These are phyloP conservation scores for Entonaema liquescens DNA, from an alignment of 495 filamentous ascomycete species.

Conservation along the genomic window DNA sequence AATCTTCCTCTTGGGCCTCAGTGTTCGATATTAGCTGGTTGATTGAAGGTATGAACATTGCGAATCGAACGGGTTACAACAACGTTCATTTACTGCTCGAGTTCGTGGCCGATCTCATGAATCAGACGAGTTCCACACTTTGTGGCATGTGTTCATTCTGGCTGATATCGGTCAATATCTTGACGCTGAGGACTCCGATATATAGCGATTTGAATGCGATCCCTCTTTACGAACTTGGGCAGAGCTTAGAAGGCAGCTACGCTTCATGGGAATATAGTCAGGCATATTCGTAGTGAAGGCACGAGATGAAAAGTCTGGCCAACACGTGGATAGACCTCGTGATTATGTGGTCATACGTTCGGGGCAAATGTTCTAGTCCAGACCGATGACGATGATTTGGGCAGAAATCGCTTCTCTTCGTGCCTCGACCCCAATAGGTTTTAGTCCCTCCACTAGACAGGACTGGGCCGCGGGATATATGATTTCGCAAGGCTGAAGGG, in stretches of 20 bases:
- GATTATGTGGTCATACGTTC: background rate
- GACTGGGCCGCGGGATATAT: background rate
- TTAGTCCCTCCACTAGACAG: background rate
- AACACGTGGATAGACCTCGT: background rate
- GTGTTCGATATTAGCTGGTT: background rate
- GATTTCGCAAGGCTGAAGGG: background rate
- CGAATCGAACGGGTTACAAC: background rate
- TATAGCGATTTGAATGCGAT: background rate
- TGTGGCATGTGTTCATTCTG: background rate
- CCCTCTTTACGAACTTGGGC: background rate
- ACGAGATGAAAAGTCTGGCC: background rate
- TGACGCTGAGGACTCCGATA: background rate
- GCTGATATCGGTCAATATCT: background rate
- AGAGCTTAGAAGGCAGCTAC: background rate
- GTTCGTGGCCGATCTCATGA: background rate
- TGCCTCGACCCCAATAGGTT: background rate
- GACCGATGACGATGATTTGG: background rate
- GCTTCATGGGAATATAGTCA: background rate
- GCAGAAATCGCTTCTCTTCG: background rate
- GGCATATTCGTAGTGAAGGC: background rate
- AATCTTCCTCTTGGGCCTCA: background rate
- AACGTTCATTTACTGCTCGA: background rate
- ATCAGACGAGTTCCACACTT: background rate
- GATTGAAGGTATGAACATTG: background rate
- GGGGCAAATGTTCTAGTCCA: background rate